phyloP scores from a whole-genome alignment of 805 yeast genomes.

The Grigorovia jiainica region DNA sequence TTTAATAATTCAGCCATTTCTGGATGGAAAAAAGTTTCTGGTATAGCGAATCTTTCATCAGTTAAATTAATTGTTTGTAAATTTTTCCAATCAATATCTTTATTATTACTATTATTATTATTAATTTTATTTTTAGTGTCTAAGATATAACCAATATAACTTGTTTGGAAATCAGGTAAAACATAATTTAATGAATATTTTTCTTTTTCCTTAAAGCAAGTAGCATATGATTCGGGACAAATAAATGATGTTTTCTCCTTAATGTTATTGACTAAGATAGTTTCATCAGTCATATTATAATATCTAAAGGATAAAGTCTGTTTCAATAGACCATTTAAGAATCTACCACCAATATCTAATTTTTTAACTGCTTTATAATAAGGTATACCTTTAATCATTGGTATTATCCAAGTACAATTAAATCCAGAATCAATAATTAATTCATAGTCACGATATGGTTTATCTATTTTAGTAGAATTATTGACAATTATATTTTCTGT shows the following conservation, averaged over 20 bases:
- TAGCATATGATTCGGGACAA: conserved; percentile 41
- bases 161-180: conserved; percentile 78
- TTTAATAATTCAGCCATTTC: conserved; percentile 67
- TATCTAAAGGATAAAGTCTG: conserved; percentile 85
- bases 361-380: conserved; percentile 69
- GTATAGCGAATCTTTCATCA: conserved; percentile 83
- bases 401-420: conserved; percentile 78
- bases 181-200: conserved; percentile 54
- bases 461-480: not conserved
- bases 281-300: conserved; percentile 89
- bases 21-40: conserved; percentile 84
- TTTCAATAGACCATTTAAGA: conserved; percentile 70
- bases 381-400: conserved; percentile 69
- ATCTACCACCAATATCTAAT: conserved; percentile 79
- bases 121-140: conserved; percentile 20
- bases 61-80: conserved; percentile 56
- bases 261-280: conserved; percentile 71
- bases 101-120: no score
- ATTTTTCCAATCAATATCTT: conserved; percentile 33
- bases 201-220: conserved; percentile 23
- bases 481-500: conserved; percentile 5
- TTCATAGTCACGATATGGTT: conserved; percentile 47
- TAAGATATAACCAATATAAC: conserved; percentile 62
- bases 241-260: conserved; percentile 49
- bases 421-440: conserved; percentile 84